phyloP scores from a whole-genome alignment of 2,329 filamentous ascomycete species.

The Myriosclerotinia scirpicola region DNA sequence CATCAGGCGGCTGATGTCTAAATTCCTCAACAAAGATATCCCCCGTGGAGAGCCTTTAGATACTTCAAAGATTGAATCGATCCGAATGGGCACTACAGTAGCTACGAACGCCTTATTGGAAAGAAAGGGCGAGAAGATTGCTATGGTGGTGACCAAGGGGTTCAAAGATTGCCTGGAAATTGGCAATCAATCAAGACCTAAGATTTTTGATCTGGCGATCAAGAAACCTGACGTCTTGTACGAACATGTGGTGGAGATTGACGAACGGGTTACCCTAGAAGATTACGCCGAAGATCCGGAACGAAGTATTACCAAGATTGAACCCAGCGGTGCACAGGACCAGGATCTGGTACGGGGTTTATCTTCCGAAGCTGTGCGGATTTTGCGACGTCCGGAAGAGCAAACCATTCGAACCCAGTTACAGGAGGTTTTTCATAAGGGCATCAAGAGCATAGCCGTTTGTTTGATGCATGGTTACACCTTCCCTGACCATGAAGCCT shows the following conservation, averaged over 20 bases:
- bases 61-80: constrained; percentile 81
- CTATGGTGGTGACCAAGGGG: constrained; percentile 81
- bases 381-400: constrained; percentile 62
- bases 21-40: constrained; percentile 72
- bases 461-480: constrained; percentile 93
- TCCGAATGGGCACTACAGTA: constrained; percentile 94
- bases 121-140: constrained; percentile 85
- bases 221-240: constrained; percentile 85
- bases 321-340: constrained; percentile 47
- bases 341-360: constrained; percentile 66
- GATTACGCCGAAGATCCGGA: constrained; percentile 88
- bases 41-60: constrained; percentile 78
- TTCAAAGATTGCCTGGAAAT: constrained; percentile 88
- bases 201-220: constrained; percentile 89
- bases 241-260: constrained; percentile 80
- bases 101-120: constrained; percentile 91
- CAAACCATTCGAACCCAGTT: constrained; percentile 58
- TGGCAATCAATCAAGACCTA: constrained; percentile 85
- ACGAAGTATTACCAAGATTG: constrained; percentile 55
- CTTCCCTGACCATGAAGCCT: constrained; percentile 79
- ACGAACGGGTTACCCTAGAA: constrained; percentile 87
- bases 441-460: constrained; percentile 80
- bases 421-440: constrained; percentile 65
- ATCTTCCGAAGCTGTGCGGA: constrained; percentile 72
- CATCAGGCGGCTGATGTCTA: constrained; percentile 80